A percentile compares a stretch with the other conserved stretches of the same genome.
Evolutionary conservation across 2,329 filamentous ascomycete genomes (phyloP).

Genomic region (Pestalotiopsis sp.): DNA sequence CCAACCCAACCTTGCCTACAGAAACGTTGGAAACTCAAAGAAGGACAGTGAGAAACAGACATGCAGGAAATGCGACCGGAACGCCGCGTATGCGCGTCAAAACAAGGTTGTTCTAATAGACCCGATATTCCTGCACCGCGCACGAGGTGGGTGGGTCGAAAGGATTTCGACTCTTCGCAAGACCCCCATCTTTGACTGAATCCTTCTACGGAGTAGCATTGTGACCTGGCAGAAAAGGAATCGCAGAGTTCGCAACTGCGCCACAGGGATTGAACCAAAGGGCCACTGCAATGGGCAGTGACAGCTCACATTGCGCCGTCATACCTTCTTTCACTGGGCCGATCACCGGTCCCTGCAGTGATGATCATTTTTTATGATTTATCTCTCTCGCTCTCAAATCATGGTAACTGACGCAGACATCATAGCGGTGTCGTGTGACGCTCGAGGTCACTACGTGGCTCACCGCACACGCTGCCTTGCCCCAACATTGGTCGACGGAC

Average conservation of each 20-base stretch:
- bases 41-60: neutral
- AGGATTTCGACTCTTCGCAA: neutral
- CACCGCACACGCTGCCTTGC: neutral
- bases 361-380: neutral
- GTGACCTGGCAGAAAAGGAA: neutral
- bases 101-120: neutral
- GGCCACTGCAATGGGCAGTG: neutral
- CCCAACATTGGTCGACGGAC: neutral
- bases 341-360: neutral
- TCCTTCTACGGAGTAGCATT: neutral
- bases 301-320: neutral
- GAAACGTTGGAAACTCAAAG: neutral
- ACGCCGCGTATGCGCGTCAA: conserved; percentile 1
- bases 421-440: neutral
- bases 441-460: neutral
- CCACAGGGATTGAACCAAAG: neutral
- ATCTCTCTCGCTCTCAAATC: neutral
- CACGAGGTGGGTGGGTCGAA: neutral
- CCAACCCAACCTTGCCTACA: neutral
- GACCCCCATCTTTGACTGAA: neutral
- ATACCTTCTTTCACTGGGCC: neutral
- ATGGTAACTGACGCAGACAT: neutral
- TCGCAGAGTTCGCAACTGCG: neutral
- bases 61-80: neutral
- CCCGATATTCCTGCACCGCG: neutral